Base-by-base conservation (phyloP, 495 filamentous ascomycete species). In the Apodospora peruviana region DNA sequence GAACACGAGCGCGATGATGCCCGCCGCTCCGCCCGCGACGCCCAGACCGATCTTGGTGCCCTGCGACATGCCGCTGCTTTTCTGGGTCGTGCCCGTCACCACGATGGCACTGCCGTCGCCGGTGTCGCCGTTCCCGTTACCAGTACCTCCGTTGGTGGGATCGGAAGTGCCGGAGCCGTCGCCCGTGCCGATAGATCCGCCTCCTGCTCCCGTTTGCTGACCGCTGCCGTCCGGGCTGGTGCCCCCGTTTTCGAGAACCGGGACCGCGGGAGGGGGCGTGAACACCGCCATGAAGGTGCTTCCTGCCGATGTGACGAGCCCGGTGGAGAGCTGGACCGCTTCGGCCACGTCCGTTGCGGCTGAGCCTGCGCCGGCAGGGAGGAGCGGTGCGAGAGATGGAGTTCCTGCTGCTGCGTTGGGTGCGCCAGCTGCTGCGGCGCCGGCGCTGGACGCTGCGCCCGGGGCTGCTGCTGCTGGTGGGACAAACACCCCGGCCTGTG, bases 1-100 rank as follows among this genome's bases (percentile, higher is more conserved):
- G 1, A 55, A 2, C 2, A 53, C 51, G 0, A 40, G 11, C 1
- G 47, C 7, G 7, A 52, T 12, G 11, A 62, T 4, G 12, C 37
- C 51, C 17, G 46, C 56, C 2, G 25, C 56, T 8, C 44, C 59
- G 17, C 49, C 50, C n/a, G 50, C 59, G 23, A 55, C 51, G 29
- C 48, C 55, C 11, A 58, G 27, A 19, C 48, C 57, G 45, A 60
- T 60, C 39, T 58, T 57, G 29, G 60, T 57, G 0, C 46, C 10
- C n/a, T 47, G 46, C 8, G 55, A 9, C 17, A 56, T 40, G 17
- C 34, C 40, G 2, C 11, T 11, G 9, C 34, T 20, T n/a, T 10
- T 39, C 23, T 17, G 18, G 1, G 19, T 16, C 10, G 10, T 25
- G 24, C 20, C 40, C 14, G 8, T 35, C 17, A 39, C 43, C n/a